phyloP scores from a whole-genome alignment of 2,329 filamentous ascomycete species.

The Fusarium tanahbumbuense region DNA sequence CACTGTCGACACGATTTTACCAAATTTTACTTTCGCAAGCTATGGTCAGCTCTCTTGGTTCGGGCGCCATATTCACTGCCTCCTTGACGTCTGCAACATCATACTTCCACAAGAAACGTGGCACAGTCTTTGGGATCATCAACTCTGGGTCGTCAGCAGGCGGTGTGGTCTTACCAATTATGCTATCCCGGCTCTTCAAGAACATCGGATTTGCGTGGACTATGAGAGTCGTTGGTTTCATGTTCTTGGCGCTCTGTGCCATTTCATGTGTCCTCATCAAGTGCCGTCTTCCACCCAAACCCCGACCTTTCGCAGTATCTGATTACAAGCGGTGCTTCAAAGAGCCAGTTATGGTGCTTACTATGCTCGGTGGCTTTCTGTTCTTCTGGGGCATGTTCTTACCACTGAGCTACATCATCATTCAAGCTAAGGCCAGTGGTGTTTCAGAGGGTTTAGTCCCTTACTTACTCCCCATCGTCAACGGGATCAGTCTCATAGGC shows the following conservation, averaged over 20 bases:
- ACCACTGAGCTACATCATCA: background rate
- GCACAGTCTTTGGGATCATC: background rate
- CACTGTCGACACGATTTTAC: background rate
- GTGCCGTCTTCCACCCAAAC: fast-evolving
- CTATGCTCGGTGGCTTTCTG: background rate
- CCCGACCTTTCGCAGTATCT: fast-evolving
- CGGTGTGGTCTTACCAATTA: background rate
- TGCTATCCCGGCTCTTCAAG: background rate
- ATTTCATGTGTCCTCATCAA: background rate
- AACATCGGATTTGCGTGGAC: background rate
- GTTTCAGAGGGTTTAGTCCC: fast-evolving
- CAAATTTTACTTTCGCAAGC: background rate
- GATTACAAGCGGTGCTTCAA: background rate
- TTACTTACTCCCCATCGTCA: background rate
- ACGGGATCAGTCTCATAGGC: background rate
- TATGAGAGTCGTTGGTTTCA: background rate
- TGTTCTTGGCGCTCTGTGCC: background rate
- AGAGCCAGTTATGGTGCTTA: fast-evolving
- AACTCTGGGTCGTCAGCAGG: background rate
- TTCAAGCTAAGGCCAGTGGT: background rate
- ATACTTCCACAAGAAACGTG: background rate
- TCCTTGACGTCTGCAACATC: background rate
- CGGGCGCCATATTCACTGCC: background rate
- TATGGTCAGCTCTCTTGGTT: fast-evolving
- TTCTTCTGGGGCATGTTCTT: conserved; percentile 13